Conservation (phyloP, 352 stramenopile species). For the Globisporangium splendens region DNA sequence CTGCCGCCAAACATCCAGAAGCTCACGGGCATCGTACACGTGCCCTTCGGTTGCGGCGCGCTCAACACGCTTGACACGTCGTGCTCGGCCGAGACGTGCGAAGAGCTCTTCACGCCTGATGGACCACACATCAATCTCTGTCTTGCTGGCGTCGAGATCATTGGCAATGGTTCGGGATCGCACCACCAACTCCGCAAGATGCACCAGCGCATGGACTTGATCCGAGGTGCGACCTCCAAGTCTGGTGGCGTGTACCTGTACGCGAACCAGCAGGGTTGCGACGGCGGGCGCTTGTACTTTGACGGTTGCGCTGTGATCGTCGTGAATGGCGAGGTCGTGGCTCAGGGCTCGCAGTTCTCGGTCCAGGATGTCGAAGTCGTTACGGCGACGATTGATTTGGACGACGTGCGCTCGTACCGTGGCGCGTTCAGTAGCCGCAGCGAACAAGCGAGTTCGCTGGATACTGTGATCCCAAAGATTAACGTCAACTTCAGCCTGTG, state of each 20-base stretch:
- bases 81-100: slow-evolving; percentile 94
- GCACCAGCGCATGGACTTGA: slow-evolving; percentile 89
- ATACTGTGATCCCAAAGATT: slow-evolving; percentile 66
- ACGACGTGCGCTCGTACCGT: slow-evolving; percentile 96
- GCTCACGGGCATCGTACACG: slow-evolving; percentile 65
- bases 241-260: slow-evolving; percentile 99
- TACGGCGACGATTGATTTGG: slow-evolving; percentile 96
- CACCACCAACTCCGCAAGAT: slow-evolving; percentile 97
- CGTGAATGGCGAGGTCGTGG: slow-evolving; percentile 95
- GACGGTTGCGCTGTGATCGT: slow-evolving; percentile 97
- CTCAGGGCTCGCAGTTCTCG: slow-evolving; percentile 96
- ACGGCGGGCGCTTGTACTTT: slow-evolving; percentile 96
- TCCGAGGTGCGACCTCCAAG: slow-evolving; percentile 90
- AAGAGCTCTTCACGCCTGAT: slow-evolving; percentile 97
- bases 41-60: slow-evolving; percentile 81
- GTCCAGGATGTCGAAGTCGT: slow-evolving; percentile 96
- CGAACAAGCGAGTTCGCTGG: slow-evolving; percentile 89
- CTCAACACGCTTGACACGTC: slow-evolving; percentile 86
- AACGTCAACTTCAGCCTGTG: slow-evolving; percentile 77
- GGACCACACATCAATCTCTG: slow-evolving; percentile 94
- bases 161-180: slow-evolving; percentile 96
- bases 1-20: slow-evolving; percentile 83
- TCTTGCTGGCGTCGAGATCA: slow-evolving; percentile 96
- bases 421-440: slow-evolving; percentile 91
- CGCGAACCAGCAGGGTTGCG: slow-evolving; percentile 96